Conservation (phyloP, 106 monocot species). For the Dendrobium catenatum region DNA sequence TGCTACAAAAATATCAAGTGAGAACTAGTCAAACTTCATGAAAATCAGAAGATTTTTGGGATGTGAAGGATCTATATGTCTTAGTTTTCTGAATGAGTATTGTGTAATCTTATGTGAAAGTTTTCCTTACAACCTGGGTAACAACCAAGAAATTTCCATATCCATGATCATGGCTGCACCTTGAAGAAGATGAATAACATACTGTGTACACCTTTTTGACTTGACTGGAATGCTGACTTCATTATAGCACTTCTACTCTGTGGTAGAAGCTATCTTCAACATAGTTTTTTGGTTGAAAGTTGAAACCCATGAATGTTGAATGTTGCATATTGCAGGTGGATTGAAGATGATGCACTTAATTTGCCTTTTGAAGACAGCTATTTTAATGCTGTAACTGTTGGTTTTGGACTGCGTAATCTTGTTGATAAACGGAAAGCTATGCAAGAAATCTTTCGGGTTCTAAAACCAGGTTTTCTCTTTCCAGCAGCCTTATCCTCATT, state of each 20-base stretch:
- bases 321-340: constrained; percentile 51
- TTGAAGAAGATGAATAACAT: neutral
- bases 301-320: constrained; percentile 4
- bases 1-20: constrained; percentile 84
- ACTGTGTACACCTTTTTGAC: neutral
- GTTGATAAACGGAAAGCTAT: constrained; percentile 66
- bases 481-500: neutral
- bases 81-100: neutral
- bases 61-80: neutral
- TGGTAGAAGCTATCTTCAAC: neutral
- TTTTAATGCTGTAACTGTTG: constrained; percentile 83
- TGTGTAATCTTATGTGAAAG: too few relatives aligned
- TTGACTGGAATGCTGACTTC: neutral
- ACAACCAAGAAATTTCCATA: too few relatives aligned
- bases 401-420: constrained; percentile 84
- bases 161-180: neutral
- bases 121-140: too few relatives aligned
- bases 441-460: constrained; percentile 74
- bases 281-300: neutral
- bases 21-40: neutral
- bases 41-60: neutral
- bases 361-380: constrained; percentile 53
- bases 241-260: neutral
- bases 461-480: constrained; percentile 67
- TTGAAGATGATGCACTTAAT: constrained; percentile 83